Evolutionary conservation across 345 rosid genomes (phyloP).

Genomic region (Acer negundo): DNA sequence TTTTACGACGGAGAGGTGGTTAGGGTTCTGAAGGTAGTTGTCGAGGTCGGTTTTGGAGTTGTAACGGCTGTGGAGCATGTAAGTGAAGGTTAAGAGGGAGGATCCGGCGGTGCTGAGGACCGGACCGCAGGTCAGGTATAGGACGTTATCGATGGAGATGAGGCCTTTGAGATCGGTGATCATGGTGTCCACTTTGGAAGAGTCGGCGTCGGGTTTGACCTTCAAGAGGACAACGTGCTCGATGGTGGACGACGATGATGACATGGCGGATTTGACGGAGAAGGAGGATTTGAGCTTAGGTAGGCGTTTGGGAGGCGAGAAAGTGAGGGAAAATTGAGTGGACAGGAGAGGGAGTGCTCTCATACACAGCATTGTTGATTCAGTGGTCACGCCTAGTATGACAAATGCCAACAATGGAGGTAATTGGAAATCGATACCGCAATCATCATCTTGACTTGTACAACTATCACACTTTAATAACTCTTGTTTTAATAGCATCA

Average conservation of each 20-base stretch:
- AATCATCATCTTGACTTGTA: no score
- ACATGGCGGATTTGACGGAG: constrained; percentile 33
- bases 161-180: constrained; percentile 59
- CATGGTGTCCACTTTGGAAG: constrained; percentile 52
- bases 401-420: no score
- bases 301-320: constrained; percentile 26
- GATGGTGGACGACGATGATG: constrained; percentile 28
- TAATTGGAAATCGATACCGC: no score
- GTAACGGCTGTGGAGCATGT: constrained; percentile 90
- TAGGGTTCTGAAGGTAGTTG: constrained; percentile 63
- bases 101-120: constrained; percentile 42
- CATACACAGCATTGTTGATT: constrained; percentile 28
- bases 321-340: constrained; percentile 21
- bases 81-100: constrained; percentile 59
- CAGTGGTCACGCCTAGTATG: no score
- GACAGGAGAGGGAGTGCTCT: constrained; percentile 20
- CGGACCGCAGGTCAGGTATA: constrained; percentile 65
- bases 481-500: no score
- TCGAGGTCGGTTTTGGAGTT: constrained; percentile 55
- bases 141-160: constrained; percentile 50
- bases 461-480: no score
- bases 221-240: constrained; percentile 52
- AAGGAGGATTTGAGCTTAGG: background rate
- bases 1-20: constrained; percentile 60
- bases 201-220: constrained; percentile 52